A percentile compares a stretch with the other conserved stretches of the same genome.
These are phyloP conservation scores for Talaromyces piceae DNA, from an alignment of 2,329 filamentous ascomycete genomes.

Conservation along the genomic window DNA sequence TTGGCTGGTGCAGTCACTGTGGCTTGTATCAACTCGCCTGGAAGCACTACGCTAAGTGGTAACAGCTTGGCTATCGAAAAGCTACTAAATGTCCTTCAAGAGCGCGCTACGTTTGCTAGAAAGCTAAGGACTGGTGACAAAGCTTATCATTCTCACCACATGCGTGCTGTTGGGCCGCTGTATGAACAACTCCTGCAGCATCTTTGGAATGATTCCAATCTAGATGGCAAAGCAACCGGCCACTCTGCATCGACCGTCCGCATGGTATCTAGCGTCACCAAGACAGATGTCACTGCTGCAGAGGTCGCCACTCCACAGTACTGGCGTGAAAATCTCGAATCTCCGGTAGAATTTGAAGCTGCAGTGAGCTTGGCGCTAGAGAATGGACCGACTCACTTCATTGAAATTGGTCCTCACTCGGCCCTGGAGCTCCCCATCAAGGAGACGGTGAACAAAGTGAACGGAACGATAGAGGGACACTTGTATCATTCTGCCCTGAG, in stretches of 20 bases:
- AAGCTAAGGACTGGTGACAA: constrained; percentile 7
- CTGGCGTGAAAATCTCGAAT: not conserved
- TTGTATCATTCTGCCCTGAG: constrained; percentile 14
- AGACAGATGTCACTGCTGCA: constrained; percentile 9
- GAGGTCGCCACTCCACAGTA: not conserved
- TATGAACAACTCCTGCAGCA: constrained; percentile 15
- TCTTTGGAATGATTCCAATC: constrained; percentile 1
- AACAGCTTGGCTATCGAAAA: constrained; percentile 17
- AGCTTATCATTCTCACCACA: constrained; percentile 30
- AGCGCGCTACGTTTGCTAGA: constrained; percentile 1
- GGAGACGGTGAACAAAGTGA: constrained; percentile 12
- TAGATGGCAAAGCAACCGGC: not conserved
- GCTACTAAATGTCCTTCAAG: constrained; percentile 11
- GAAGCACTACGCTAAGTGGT: constrained; percentile 29
- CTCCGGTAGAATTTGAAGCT: not conserved
- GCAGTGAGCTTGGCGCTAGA: constrained; percentile 8
- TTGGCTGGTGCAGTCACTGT: not conserved
- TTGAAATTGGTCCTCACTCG: constrained; percentile 25
- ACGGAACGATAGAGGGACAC: not conserved
- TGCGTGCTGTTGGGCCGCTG: constrained; percentile 27
- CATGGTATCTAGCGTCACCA: constrained; percentile 13
- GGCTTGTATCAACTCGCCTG: constrained; percentile 24
- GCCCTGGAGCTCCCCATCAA: constrained; percentile 21
- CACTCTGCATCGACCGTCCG: not conserved
- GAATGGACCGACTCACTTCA: constrained; percentile 5